These are phyloP conservation scores for Myxozyma neotropica DNA, from an alignment of 805 yeast species.

Conservation along the genomic window DNA sequence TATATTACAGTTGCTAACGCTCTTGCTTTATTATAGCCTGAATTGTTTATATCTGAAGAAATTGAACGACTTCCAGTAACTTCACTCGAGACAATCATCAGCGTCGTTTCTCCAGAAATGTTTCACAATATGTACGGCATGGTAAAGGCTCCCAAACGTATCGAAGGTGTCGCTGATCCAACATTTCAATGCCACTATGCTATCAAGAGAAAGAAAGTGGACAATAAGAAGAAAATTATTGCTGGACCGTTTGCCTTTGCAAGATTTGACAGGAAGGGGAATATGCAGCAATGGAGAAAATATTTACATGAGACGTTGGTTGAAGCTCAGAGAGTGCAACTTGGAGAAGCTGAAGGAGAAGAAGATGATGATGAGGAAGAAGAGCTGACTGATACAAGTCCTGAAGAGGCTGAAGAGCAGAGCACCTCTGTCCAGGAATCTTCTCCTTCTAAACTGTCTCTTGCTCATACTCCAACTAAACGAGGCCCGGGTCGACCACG, in stretches of 20 bases:
- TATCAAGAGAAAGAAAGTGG: neutral
- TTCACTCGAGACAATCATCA: neutral
- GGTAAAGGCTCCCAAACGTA: neutral
- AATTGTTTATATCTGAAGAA: slow-evolving; percentile 4
- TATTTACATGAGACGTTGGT: neutral
- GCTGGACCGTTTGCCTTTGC: neutral
- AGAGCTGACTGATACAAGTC: neutral
- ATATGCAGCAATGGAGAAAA: neutral
- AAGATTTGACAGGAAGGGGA: neutral
- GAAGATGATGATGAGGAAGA: neutral
- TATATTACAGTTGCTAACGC: neutral
- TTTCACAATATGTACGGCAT: slow-evolving; percentile 4
- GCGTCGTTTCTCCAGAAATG: slow-evolving; percentile 6
- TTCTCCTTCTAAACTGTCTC: neutral
- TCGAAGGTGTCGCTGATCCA: slow-evolving; percentile 1
- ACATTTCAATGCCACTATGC: slow-evolving; percentile 7
- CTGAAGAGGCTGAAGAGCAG: neutral
- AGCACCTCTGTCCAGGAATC: neutral
- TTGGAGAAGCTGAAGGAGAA: neutral
- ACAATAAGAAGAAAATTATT: neutral
- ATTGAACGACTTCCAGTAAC: slow-evolving; percentile 2
- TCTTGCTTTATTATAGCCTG: neutral
- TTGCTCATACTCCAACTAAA: neutral
- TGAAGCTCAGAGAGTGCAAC: neutral
- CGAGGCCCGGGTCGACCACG: slow-evolving; percentile 15